Evolutionary conservation across 352 stramenopile species (phyloP).

Genomic region (Phytophthora fragariaefolia): DNA sequence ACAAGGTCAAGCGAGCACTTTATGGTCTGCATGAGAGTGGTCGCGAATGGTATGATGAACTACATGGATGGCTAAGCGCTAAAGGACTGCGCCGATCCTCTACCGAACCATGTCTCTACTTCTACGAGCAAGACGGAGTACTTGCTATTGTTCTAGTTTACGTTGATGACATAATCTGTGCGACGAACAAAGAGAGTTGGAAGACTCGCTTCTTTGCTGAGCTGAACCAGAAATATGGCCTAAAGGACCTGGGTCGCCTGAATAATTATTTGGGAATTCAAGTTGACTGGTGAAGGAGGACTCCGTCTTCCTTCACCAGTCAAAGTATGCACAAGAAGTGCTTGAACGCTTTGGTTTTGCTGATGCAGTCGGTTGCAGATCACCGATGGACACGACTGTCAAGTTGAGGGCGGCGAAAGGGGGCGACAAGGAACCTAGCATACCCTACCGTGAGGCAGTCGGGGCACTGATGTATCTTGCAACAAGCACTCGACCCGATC

Average conservation of each 20-base stretch:
- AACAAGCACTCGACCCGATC: background rate
- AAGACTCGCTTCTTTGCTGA: background rate
- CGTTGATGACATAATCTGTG: background rate
- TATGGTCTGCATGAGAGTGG: constrained; percentile 11
- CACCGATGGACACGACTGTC: background rate
- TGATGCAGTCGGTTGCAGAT: background rate
- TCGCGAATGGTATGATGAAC: constrained; percentile 9
- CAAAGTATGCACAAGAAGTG: background rate
- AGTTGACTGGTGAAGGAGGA: background rate
- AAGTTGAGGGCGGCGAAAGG: background rate
- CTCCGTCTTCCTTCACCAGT: background rate
- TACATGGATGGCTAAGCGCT: background rate
- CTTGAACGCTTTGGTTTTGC: background rate
- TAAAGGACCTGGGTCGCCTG: background rate
- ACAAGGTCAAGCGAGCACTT: constrained; percentile 9
- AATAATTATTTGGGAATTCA: background rate
- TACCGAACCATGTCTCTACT: background rate
- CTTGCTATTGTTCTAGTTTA: background rate
- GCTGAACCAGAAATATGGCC: background rate
- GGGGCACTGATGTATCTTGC: background rate
- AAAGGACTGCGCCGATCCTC: background rate
- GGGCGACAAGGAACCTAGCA: background rate
- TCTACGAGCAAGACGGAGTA: background rate
- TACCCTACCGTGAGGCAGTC: background rate
- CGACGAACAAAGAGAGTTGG: background rate